A percentile compares a stretch with the other conserved stretches of the same genome.
phyloP scores from a whole-genome alignment of 257 asterid genomes.

The Lycium barbarum region DNA sequence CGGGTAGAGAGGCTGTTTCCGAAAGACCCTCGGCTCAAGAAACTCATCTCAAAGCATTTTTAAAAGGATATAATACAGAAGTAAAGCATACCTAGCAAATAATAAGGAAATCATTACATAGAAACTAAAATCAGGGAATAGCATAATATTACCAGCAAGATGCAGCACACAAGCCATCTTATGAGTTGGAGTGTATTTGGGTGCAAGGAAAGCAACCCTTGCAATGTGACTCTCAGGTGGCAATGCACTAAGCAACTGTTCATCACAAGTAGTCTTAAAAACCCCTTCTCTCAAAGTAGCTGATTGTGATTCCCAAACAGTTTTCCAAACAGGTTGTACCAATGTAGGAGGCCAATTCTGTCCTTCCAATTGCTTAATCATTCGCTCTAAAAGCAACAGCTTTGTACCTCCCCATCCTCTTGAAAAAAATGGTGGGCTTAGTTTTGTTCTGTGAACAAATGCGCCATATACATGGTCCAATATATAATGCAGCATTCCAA shows the following conservation, averaged over 20 bases:
- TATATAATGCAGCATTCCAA: constrained; percentile 82
- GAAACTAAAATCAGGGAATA: not conserved
- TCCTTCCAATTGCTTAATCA: constrained; percentile 75
- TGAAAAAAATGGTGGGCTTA: constrained; percentile 83
- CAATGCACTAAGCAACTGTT: constrained; percentile 78
- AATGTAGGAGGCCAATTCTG: constrained; percentile 78
- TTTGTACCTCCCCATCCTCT: constrained; percentile 96
- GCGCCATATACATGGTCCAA: constrained; percentile 95
- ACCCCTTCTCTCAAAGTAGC: constrained; percentile 86
- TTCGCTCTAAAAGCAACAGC: constrained; percentile 85
- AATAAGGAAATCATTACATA: too few relatives aligned
- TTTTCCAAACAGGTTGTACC: constrained; percentile 82
- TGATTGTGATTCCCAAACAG: constrained; percentile 82
- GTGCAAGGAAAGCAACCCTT: constrained; percentile 86
- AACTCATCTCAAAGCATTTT: too few relatives aligned
- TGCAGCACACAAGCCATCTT: constrained; percentile 94
- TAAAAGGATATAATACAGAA: too few relatives aligned
- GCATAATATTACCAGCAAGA: constrained; percentile 75
- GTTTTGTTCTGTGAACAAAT: constrained; percentile 81
- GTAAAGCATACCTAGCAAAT: too few relatives aligned
- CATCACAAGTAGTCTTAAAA: constrained; percentile 84
- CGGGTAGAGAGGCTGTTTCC: too few relatives aligned
- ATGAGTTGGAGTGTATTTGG: constrained; percentile 62
- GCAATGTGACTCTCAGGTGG: constrained; percentile 91
- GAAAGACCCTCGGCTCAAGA: too few relatives aligned